phyloP scores from a whole-genome alignment of 495 filamentous ascomycete species.

The Xylaria sp. region DNA sequence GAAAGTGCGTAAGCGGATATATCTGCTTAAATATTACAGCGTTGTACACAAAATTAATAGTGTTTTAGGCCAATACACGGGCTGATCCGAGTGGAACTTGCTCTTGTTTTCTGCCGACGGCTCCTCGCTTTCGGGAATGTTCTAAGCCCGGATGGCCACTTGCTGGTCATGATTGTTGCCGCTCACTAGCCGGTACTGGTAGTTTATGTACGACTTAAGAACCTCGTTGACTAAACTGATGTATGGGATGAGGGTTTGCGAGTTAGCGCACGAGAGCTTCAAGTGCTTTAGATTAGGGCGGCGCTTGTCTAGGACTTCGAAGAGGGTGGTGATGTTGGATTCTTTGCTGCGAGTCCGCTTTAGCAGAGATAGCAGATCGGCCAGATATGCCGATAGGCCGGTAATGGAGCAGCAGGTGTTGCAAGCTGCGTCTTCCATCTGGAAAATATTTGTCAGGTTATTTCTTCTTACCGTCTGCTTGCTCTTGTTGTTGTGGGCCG shows the following conservation, averaged over 20 bases:
- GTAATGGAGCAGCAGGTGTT: background rate
- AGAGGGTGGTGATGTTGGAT: background rate
- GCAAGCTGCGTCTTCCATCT: background rate
- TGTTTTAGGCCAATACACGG: too few species aligned
- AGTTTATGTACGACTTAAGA: background rate
- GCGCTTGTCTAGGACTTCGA: background rate
- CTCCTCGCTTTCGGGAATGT: background rate
- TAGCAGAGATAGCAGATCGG: background rate
- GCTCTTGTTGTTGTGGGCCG: too few species aligned
- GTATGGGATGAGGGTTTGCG: background rate
- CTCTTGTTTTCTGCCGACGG: too few species aligned
- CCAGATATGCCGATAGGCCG: background rate
- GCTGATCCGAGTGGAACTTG: too few species aligned
- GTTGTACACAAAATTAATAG: too few species aligned
- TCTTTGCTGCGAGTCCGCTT: background rate
- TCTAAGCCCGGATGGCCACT: background rate
- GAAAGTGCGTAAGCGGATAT: too few species aligned
- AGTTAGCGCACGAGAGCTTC: background rate
- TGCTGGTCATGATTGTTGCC: background rate
- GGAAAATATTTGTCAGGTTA: background rate
- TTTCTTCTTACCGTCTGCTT: too few species aligned
- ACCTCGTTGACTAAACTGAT: background rate
- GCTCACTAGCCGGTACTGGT: background rate
- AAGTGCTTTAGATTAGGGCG: background rate
- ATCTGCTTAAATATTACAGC: too few species aligned